Evolutionary conservation across 179 eudicot genomes (phyloP).

Genomic region (Beta corolliflora): DNA sequence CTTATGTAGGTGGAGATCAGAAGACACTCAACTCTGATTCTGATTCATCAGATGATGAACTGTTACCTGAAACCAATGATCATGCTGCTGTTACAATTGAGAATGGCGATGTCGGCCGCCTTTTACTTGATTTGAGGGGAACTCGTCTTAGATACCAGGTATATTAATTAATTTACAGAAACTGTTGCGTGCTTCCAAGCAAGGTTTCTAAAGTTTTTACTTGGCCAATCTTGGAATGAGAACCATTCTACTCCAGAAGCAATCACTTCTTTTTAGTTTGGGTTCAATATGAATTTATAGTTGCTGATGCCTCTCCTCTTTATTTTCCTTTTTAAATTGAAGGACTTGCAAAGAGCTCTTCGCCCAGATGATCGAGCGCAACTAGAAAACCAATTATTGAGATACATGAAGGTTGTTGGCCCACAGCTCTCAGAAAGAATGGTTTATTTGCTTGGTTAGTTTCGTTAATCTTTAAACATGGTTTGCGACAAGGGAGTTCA

Average conservation of each 20-base stretch:
- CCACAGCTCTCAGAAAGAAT: constrained; percentile 66
- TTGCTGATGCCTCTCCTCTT: not conserved
- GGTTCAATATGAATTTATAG: not conserved
- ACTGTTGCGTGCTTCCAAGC: not conserved
- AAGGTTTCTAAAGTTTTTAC: constrained; percentile 1
- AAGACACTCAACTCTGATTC: constrained; percentile 51
- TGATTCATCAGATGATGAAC: constrained; percentile 69
- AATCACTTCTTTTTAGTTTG: not conserved
- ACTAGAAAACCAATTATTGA: constrained; percentile 55
- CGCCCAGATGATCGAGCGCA: constrained; percentile 32
- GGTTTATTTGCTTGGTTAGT: constrained; percentile 64
- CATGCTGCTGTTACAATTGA: constrained; percentile 31
- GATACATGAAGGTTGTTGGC: constrained; percentile 69
- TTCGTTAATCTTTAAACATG: not conserved
- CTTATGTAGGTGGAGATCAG: constrained; percentile 50
- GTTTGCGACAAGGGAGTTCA: not conserved
- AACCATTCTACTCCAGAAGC: not conserved
- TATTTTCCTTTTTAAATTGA: constrained; percentile 13
- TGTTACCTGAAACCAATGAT: constrained; percentile 43
- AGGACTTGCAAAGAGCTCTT: constrained; percentile 63
- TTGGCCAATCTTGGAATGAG: not conserved
- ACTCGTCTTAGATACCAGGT: constrained; percentile 67
- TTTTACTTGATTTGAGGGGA: constrained; percentile 61
- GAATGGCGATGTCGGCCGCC: constrained; percentile 47
- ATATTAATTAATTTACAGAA: not conserved